phyloP scores from a whole-genome alignment of 2,329 filamentous ascomycete genomes.

The Pseudogymnoascus sp. region DNA sequence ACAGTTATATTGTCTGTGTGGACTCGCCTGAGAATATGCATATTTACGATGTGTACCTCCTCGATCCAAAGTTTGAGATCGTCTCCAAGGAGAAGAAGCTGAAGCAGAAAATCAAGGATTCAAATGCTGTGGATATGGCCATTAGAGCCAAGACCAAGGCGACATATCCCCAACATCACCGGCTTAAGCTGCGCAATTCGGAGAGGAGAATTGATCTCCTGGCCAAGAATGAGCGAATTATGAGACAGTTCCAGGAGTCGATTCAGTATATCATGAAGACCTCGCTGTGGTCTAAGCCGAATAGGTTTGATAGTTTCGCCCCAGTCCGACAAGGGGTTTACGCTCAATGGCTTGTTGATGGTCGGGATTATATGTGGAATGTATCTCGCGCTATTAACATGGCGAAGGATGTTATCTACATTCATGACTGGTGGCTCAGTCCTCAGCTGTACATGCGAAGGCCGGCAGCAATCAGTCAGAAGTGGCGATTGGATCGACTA shows the following conservation, averaged over 20 bases:
- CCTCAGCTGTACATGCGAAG: conserved; percentile 92
- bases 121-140: conserved; percentile 55
- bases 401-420: conserved; percentile 96
- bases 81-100: conserved; percentile 60
- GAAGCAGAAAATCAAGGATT: conserved; percentile 51
- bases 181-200: conserved; percentile 78
- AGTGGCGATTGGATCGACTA: conserved; percentile 89
- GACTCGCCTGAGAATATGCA: conserved; percentile 98
- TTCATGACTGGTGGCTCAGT: conserved; percentile 98
- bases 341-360: conserved; percentile 94
- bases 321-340: conserved; percentile 80
- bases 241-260: conserved; percentile 89
- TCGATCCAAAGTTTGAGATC: conserved; percentile 79
- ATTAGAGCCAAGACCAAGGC: conserved; percentile 26
- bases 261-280: conserved; percentile 76
- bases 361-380: conserved; percentile 98
- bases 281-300: conserved; percentile 73
- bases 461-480: conserved; percentile 91
- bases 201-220: conserved; percentile 88
- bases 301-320: conserved; percentile 89
- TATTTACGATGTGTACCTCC: conserved; percentile 96
- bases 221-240: conserved; percentile 80
- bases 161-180: conserved; percentile 60
- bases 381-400: conserved; percentile 94
- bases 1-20: conserved; percentile 97